Percentiles rank a stretch among this genome's conserved stretches.
Conservation (phyloP, 306 rosid species). For the Castanea crenata region DNA sequence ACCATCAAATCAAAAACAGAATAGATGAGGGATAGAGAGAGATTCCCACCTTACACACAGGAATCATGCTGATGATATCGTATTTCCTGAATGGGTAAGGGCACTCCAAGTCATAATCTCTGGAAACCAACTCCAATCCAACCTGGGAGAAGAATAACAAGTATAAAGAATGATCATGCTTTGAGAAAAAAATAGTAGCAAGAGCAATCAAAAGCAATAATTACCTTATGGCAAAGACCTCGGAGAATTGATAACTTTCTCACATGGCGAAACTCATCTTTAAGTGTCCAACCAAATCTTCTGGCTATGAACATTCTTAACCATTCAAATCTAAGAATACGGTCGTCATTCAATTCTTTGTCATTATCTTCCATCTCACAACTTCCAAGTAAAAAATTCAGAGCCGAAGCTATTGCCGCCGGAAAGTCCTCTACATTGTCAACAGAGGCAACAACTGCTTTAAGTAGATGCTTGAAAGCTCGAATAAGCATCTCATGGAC, state of each 20-base stretch:
- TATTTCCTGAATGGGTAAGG: conserved; percentile 65
- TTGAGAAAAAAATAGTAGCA: not conserved
- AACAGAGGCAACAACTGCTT: conserved; percentile 68
- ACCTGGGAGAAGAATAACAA: conserved; percentile 44
- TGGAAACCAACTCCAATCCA: conserved; percentile 82
- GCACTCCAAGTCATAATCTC: conserved; percentile 82
- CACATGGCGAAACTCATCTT: conserved; percentile 74
- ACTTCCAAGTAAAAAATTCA: conserved; percentile 77
- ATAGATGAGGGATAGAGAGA: not conserved
- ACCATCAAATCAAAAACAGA: conserved; percentile 10
- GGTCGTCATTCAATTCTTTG: conserved; percentile 41
- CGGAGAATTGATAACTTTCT: conserved; percentile 81
- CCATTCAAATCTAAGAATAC: conserved; percentile 67
- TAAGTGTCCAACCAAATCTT: conserved; percentile 75
- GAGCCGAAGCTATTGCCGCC: conserved; percentile 56
- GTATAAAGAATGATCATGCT: conserved; percentile 6
- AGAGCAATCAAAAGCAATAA: not conserved
- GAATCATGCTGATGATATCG: conserved; percentile 81
- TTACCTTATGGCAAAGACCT: conserved; percentile 89
- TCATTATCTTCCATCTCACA: conserved; percentile 40
- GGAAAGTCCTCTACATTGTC: conserved; percentile 52
- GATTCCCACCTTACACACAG: conserved; percentile 78
- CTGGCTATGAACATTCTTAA: conserved; percentile 44
- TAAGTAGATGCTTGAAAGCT: conserved; percentile 85
- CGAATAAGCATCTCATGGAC: conserved; percentile 96